Conservation (phyloP, 1,284 basidiomycete species). For the Phlebopus sp. region DNA sequence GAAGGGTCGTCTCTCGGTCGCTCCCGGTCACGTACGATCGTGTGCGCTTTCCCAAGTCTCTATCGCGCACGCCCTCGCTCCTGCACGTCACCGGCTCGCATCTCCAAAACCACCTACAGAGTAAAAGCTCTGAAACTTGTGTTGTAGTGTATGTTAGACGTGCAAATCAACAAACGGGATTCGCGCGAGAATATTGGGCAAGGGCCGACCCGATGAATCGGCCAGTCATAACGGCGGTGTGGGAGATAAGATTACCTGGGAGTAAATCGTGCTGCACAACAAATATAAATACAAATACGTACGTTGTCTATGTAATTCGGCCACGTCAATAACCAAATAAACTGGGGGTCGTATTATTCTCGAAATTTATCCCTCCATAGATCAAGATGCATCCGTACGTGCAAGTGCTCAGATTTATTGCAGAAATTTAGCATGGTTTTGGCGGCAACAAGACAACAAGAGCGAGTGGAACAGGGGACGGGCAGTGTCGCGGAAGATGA, state of each 20-base stretch:
- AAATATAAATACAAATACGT: constrained; percentile 25
- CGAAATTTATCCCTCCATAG: constrained; percentile 26
- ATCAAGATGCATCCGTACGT: constrained; percentile 15
- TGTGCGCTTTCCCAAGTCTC: no score
- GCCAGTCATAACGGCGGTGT: constrained; percentile 7
- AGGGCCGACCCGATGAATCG: constrained; percentile 14
- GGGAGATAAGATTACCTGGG: constrained; percentile 36
- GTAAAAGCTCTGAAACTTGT: no score
- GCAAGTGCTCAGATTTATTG: not conserved
- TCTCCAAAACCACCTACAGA: no score
- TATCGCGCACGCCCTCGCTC: no score
- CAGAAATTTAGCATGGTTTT: constrained; percentile 10
- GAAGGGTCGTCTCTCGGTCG: no score
- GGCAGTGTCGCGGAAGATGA: constrained; percentile 1
- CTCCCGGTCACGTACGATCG: no score
- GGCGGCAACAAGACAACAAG: not conserved
- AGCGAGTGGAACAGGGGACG: not conserved
- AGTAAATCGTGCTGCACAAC: constrained; percentile 21
- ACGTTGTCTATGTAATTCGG: constrained; percentile 29
- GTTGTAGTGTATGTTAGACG: not conserved
- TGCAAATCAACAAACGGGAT: not conserved
- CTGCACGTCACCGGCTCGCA: no score
- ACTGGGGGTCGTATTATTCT: constrained; percentile 24
- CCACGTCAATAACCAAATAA: constrained; percentile 28
- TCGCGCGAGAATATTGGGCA: constrained; percentile 1